Evolutionary conservation across 1,139 yeast genomes (phyloP).

Genomic region (Hyphopichia pseudoburtonii): DNA sequence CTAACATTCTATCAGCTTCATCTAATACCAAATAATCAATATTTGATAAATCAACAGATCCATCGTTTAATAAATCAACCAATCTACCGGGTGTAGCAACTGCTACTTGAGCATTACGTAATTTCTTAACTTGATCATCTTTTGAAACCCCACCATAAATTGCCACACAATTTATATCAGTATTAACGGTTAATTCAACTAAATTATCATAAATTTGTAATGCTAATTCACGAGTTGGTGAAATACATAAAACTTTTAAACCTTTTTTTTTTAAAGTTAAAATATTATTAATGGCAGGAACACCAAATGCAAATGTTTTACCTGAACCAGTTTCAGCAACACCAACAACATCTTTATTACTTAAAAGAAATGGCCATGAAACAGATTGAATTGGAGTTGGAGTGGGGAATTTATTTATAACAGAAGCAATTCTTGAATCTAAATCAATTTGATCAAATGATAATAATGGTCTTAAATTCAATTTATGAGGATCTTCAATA

Average conservation of each 20-base stretch:
- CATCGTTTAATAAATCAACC: constrained; percentile 87
- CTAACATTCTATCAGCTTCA: constrained; percentile 98
- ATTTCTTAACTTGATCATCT: constrained; percentile 73
- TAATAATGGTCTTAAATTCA: constrained; percentile 64
- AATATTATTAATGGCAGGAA: constrained; percentile 87
- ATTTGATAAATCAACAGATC: constrained; percentile 66
- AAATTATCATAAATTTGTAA: constrained; percentile 89
- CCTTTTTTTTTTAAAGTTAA: constrained; percentile 46
- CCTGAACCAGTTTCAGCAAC: constrained; percentile 99
- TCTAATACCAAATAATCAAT: constrained; percentile 85
- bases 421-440: constrained; percentile 53
- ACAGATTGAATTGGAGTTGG: constrained; percentile 98
- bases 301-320: constrained; percentile 95
- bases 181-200: constrained; percentile 60
- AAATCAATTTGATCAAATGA: constrained; percentile 64
- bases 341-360: constrained; percentile 87
- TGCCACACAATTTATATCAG: constrained; percentile 73
- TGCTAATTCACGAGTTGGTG: constrained; percentile 97
- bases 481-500: constrained; percentile 65
- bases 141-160: constrained; percentile 98
- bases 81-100: constrained; percentile 98
- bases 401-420: constrained; percentile 68
- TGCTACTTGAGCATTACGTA: constrained; percentile 65
- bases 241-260: constrained; percentile 76
- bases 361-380: constrained; percentile 89